Conservation (phyloP, 2,329 filamentous ascomycete genomes). For the Bipolaris zeicola region DNA sequence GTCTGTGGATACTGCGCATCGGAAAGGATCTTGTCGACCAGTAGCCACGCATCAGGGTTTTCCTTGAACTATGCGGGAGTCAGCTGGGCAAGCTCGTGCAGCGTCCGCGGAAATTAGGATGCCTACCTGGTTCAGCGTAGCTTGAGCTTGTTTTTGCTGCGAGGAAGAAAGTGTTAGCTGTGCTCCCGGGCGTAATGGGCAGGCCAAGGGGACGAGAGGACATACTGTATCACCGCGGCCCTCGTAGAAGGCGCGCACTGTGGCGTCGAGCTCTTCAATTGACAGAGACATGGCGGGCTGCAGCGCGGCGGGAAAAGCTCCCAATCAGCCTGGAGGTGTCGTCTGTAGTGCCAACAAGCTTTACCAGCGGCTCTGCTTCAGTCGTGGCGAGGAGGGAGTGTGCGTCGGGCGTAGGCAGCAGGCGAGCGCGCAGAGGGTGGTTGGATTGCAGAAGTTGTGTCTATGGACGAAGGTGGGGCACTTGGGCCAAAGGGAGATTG, state of each 20-base stretch:
- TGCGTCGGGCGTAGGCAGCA: conserved; percentile 18
- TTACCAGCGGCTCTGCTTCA: conserved; percentile 14
- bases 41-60: conserved; percentile 95
- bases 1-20: conserved; percentile 93
- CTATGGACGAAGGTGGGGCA: conserved; percentile 45
- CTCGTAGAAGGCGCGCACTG: conserved; percentile 96
- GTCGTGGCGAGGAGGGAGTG: conserved; percentile 9
- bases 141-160: conserved; percentile 95
- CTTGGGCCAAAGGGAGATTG: conserved; percentile 24
- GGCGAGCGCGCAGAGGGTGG: conserved; percentile 30
- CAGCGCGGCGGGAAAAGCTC: conserved; percentile 42
- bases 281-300: conserved; percentile 64
- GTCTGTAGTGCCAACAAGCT: conserved; percentile 31
- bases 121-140: conserved; percentile 86
- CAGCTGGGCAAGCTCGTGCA: conserved; percentile 16
- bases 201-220: conserved; percentile 20
- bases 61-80: conserved; percentile 81
- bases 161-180: conserved; percentile 45
- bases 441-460: conserved; percentile 36
- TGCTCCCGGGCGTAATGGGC: conserved; percentile 30
- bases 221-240: conserved; percentile 90
- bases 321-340: conserved; percentile 34
- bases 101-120: conserved; percentile 15
- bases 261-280: conserved; percentile 94
- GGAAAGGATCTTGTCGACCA: conserved; percentile 95